A percentile compares a stretch with the other conserved stretches of the same genome.
Evolutionary conservation across 495 filamentous ascomycete genomes (phyloP).

Genomic region (Hypomontagnella submonticulosa): DNA sequence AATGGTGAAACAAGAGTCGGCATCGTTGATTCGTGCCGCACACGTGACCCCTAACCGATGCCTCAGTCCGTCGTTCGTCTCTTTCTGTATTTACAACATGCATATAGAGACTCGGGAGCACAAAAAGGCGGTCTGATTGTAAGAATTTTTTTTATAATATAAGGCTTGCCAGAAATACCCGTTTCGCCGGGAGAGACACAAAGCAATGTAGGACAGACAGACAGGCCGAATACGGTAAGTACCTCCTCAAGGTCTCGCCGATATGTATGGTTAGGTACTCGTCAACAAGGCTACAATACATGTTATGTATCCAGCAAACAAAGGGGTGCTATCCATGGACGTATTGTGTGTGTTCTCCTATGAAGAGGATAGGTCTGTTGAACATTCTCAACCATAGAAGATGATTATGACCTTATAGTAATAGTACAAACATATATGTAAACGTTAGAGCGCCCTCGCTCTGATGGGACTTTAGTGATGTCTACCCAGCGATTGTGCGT

Average conservation of each 20-base stretch:
- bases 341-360: not conserved
- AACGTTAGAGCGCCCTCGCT: not conserved
- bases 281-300: not conserved
- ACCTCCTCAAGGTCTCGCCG: not conserved
- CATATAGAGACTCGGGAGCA: constrained; percentile 14
- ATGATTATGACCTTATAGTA: not conserved
- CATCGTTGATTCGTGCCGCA: constrained; percentile 38
- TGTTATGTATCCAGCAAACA: constrained; percentile 4
- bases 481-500: constrained; percentile 3
- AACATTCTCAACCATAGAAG: too few relatives aligned
- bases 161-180: constrained; percentile 2
- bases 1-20: constrained; percentile 39
- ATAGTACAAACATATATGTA: not conserved
- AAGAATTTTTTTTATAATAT: not conserved
- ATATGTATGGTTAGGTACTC: not conserved
- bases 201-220: constrained; percentile 5
- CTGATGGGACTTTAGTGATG: too few relatives aligned
- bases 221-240: not conserved
- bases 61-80: constrained; percentile 37
- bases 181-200: constrained; percentile 10
- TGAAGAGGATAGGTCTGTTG: too few relatives aligned
- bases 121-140: constrained; percentile 40
- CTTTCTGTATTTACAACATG: constrained; percentile 12
- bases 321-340: not conserved
- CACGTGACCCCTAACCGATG: constrained; percentile 39